Base-by-base conservation (phyloP, 192 early-diverging fungal species). In the Glomus cerebriforme region DNA sequence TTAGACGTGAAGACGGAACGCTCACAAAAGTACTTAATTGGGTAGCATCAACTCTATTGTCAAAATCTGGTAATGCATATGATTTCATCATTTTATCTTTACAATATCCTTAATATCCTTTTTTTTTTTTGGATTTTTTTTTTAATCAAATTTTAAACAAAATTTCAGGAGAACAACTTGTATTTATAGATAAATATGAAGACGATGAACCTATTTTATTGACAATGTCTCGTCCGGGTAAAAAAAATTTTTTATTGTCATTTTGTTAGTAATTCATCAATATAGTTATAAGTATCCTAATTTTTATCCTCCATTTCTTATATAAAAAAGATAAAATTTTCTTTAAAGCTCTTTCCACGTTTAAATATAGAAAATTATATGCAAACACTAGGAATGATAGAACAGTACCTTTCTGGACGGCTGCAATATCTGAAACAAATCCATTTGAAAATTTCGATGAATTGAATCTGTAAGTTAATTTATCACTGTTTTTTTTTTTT, bases 391-490 rank as follows among this genome's bases (percentile, higher is more conserved):
- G 64, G 0, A 86, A 88, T 62, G 90, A 91, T 66, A 81, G 85
- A 67, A 86, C 82, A n/a, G 90, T 91, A 0, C 90, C 88, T 26
- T 88, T 85, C 68, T 91, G 90, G 90, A 91, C 90, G 0, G 88
- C 88, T 17, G 84, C 86, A 26, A 85, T 91, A 37, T 77, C 82
- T 29, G 82, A 83, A 39, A 81, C 82, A 10, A 79, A 88, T 76
- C 84, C 84, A 19, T 89, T 89, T 59, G 27, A 65, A n/a, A 75
- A 85, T 8, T 45, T 86, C 7, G 79, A 84, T 6, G 31, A 78
- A 15, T 17, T 90, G 22, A 82, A 85, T 22, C 79, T 90, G 88
- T 90, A 87, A 79, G 82, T 19, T 47, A 22, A 35, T 60, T 62
- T 31, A 27, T 7, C 2, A 54, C n/a, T n/a, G n/a, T n/a, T n/a